Base-by-base conservation (phyloP, 1,284 basidiomycete species). In the Hymenochaete sp. region DNA sequence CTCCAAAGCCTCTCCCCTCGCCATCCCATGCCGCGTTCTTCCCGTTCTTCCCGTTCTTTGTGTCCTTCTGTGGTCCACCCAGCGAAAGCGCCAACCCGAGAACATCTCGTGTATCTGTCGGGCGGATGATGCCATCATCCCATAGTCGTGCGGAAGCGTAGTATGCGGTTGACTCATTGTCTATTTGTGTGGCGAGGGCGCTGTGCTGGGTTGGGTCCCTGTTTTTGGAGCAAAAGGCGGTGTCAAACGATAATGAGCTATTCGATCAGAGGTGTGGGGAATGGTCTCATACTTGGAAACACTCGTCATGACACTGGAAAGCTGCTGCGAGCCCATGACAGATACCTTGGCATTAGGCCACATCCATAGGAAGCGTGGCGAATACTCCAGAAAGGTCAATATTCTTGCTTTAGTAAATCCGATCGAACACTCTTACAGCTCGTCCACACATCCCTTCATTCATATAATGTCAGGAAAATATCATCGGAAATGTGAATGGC, bases 321-420 rank as follows among this genome's bases (percentile, higher is more conserved):
- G 75, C 61, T 96, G 93, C 35, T 82, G 87, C 2, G 88, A 88
- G 35, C 93, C 93, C 93, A 97, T 97, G 36, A 97, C 93, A n/a
- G 84, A 88, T 2, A 96, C 84, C 62, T 87, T 92, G 24, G 93
- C 89, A 56, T 93, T 95, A 82, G 93, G 93, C 93, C 93, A 97
- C 89, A 93, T 93, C 87, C 89, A 97, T 44, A 97, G 65, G 73
- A 97, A 96, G 50, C 92, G 75, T 2, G 93, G 92, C 8, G 87
- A 90, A 64, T 95, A 95, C 77, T 92, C 54, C 14, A 40, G 27
- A 39, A 44, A 27, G 3, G 28, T 14, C 11, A 36, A 25, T 40
- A 11, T 6, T 7, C 10, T n/a, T n/a, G 9, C 13, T 3, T 3
- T 8, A 32, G 11, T 13, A 11, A 14, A 14, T 25, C 24, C 11